Conservation (phyloP, 768 basidiomycete genomes). For the Suillus subluteus region DNA sequence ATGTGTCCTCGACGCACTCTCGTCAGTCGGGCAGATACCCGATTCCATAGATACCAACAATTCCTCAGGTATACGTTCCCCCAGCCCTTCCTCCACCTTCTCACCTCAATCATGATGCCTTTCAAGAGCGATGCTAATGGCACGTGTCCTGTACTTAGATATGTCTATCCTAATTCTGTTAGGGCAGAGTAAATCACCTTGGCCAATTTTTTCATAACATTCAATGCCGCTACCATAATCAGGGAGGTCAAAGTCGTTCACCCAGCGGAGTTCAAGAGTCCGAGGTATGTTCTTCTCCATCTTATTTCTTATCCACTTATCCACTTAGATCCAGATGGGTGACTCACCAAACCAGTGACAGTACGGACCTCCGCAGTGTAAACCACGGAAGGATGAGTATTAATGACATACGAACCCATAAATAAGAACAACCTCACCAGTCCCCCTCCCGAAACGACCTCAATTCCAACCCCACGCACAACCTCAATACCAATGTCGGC, state of each 20-base stretch:
- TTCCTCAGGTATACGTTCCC: no score
- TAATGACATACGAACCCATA: no score
- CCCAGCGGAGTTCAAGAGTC: conserved; percentile 94
- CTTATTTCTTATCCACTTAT: not conserved
- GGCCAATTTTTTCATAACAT: conserved; percentile 93
- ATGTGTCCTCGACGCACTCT: no score
- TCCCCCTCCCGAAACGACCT: no score
- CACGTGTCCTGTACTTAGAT: conserved; percentile 32
- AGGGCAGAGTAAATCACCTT: conserved; percentile 98
- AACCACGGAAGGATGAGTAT: no score
- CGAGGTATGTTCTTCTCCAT: conserved; percentile 61
- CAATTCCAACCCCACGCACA: not conserved
- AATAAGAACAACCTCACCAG: no score
- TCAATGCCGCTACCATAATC: conserved; percentile 93
- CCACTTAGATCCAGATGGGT: conserved; percentile 71
- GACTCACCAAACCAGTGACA: conserved; percentile 77
- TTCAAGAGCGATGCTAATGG: no score
- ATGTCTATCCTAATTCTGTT: conserved; percentile 13
- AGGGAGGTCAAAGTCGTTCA: conserved; percentile 98
- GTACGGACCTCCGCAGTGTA: no score
- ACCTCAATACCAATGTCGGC: conserved; percentile 18
- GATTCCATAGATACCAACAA: no score
- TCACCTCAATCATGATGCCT: no score
- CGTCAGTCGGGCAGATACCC: no score
- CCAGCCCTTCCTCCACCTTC: no score